Base-by-base conservation (phyloP, 2,329 filamentous ascomycete genomes). In the Aspergillus sp. region DNA sequence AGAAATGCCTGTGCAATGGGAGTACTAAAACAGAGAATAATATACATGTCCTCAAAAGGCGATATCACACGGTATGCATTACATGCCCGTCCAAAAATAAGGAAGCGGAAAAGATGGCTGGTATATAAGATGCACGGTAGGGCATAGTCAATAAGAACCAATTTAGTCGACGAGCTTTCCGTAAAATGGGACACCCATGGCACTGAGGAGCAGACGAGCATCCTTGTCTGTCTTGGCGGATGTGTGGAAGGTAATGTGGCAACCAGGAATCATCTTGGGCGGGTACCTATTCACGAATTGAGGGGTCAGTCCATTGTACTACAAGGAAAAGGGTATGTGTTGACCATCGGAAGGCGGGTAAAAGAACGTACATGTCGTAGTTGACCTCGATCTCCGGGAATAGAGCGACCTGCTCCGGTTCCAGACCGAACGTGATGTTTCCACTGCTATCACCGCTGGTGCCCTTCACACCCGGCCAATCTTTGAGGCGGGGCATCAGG, bases 351-450 rank as follows among this genome's bases (percentile, higher is more conserved):
- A 37, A n/a, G 4, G 35, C 0, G 15, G 15, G 14, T 12, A n/a
- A 37, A 49, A 27, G 19, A 84, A 84, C 90, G 83, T 78, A 96
- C 91, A 84, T 81, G 77, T 96, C 91, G 71, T 95, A 96, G 79
- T 96, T 97, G 67, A 91, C 86, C 76, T 97, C 93, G 46, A 99
- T 85, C 79, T 99, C 95, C 0, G 95, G 95, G 78, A 98, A 99
- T 64, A 90, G 80, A 51, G 89, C 86, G 68, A 96, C 86, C 65
- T 89, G 86, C 58, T 91, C 87, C 5, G 88, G 82, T 14, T 82
- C 83, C 67, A 99, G 81, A 65, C 95, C 95, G 74, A 93, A 93
- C 9, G 82, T 83, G 65, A 99, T 83, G 74, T 98, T 97, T 39
- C 95, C 95, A 61, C 89, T 88, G 70, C 87, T 87, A 74, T 99